phyloP scores from a whole-genome alignment of 345 rosid genomes.

The Eutrema japonicum region DNA sequence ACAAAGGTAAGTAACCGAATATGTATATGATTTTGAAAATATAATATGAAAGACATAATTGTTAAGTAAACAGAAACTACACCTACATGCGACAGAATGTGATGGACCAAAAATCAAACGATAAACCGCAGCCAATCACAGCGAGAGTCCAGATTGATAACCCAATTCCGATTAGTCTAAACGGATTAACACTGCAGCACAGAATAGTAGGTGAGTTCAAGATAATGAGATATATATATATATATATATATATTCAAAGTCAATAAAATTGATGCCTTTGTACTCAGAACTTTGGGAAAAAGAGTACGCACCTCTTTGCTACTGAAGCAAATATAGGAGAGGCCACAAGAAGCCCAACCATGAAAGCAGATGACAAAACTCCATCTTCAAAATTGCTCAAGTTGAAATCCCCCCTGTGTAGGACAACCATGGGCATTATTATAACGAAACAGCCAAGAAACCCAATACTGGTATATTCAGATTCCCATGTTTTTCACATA shows the following conservation, averaged over 20 bases:
- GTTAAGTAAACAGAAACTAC: conserved; percentile 17
- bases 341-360: conserved; percentile 95
- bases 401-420: conserved; percentile 74
- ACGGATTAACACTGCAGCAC: conserved; percentile 76
- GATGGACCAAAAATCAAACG: conserved; percentile 92
- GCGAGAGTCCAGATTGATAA: conserved; percentile 88
- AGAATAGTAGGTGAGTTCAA: conserved; percentile 8
- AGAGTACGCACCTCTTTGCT: conserved; percentile 68
- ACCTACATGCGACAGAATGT: conserved; percentile 84
- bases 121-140: conserved; percentile 74
- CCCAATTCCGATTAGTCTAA: conserved; percentile 94
- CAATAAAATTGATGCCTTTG: neutral
- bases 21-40: neutral
- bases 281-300: neutral
- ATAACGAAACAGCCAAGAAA: conserved; percentile 9
- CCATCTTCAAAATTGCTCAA: conserved; percentile 93
- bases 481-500: neutral
- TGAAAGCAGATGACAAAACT: conserved; percentile 86
- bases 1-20: neutral
- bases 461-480: neutral
- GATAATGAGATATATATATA: conserved; percentile 14
- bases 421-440: conserved; percentile 10
- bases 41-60: conserved; percentile 7
- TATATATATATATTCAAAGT: no score
- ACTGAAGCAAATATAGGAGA: conserved; percentile 92